Base-by-base conservation (phyloP, 768 basidiomycete genomes). In the Agaricus sinodeliciosus region DNA sequence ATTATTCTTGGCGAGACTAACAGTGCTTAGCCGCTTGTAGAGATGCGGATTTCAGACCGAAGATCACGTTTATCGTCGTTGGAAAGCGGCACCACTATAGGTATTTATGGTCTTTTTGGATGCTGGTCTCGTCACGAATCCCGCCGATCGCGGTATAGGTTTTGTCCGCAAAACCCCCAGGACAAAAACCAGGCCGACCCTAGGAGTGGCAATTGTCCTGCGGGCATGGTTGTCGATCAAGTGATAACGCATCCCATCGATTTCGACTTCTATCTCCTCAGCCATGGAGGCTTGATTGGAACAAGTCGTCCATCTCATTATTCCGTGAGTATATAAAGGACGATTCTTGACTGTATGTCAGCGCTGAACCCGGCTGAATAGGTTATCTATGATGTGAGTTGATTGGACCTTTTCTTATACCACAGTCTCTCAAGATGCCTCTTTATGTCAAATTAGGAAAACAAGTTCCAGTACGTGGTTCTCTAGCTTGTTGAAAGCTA, bases 1-100 rank as follows among this genome's bases (percentile, higher is more conserved):
- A 6, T 43, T 19, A 19, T 8, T 43, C 11, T 18, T 1, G 19
- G 11, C 19, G 19, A 18, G 4, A 19, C 27, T 45, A n/a, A 45
- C 44, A 16, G 25, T 26, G n/a, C 47, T 19, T 18, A 90, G 87
- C 49, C 26, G 88, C 88, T 2, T 90, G 87, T 58, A 50, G 51
- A 0, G 72, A 76, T 0, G 58, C 82, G 0, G 71, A 72, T 3
- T 78, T 89, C 26, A 70, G 67, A 0, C 80, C 84, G 0, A 81
- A 78, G 53, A 85, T 92, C n/a, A 92, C 90, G 0, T 67, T 92
- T 12, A 77, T 92, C 48, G 71, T 93, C 35, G 90, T 91, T 3
- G 87, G 86, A 1, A 93, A 92, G 62, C 74, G 85, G 2, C 84
- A 87, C 60, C 84, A 85, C 49, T 74, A 82, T 43, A 73, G 80